Conservation (phyloP, 202 grass and related monocot species). For the Bolboschoenoplectus hybrid region DNA sequence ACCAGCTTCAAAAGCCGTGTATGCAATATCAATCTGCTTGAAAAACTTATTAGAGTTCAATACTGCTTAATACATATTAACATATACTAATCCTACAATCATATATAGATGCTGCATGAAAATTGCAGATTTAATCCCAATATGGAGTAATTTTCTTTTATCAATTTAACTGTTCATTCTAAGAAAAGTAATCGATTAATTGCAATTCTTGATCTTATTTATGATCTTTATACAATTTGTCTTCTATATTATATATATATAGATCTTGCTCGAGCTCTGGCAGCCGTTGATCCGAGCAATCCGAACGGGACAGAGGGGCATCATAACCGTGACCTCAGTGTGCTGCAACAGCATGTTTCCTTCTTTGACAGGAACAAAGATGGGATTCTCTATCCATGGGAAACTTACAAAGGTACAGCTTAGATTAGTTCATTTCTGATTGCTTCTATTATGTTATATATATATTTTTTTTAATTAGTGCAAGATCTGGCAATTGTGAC, state of each 20-base stretch:
- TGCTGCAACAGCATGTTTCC: constrained; percentile 69
- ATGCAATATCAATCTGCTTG: constrained; percentile 1
- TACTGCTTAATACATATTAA: not conserved
- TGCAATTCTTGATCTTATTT: not conserved
- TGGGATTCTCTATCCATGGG: constrained; percentile 69
- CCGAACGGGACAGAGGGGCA: constrained; percentile 50
- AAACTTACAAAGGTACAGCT: constrained; percentile 61
- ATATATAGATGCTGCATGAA: too few species aligned
- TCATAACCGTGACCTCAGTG: constrained; percentile 51
- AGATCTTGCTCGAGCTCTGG: constrained; percentile 64
- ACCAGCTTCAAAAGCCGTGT: constrained; percentile 68
- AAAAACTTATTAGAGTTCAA: too few species aligned
- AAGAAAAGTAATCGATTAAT: not conserved
- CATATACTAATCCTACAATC: not conserved
- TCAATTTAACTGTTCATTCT: not conserved
- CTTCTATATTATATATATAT: not conserved
- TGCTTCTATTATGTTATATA: too few species aligned
- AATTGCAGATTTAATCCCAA: too few species aligned
- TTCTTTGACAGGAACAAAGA: constrained; percentile 74
- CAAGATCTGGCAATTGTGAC: too few species aligned
- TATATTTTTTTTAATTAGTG: too few species aligned
- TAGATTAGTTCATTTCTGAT: too few species aligned
- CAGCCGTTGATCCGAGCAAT: constrained; percentile 62
- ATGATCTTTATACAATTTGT: not conserved
- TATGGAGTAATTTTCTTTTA: not conserved